Evolutionary conservation across 164 flowering plant genomes (phyloP).

Genomic region (Nymphaea thermarum): DNA sequence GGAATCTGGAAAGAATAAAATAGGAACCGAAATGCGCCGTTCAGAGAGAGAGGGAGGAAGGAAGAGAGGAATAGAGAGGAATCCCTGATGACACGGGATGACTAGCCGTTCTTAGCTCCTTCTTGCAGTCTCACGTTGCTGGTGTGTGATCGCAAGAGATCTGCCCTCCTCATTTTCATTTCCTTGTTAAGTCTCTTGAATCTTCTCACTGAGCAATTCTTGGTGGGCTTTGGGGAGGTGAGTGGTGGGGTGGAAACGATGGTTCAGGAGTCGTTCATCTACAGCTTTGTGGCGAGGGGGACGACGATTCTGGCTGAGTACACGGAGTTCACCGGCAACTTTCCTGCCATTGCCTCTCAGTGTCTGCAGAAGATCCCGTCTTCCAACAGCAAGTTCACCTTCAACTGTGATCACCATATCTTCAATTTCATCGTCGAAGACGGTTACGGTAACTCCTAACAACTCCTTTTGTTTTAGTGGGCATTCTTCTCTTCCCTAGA

Average conservation of each 20-base stretch:
- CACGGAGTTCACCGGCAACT: slow-evolving; percentile 79
- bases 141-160: no score
- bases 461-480: neutral
- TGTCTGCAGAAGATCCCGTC: slow-evolving; percentile 68
- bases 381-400: slow-evolving; percentile 71
- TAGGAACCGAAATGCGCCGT: no score
- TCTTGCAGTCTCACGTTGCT: no score
- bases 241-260: slow-evolving; percentile 8
- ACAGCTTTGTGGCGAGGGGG: slow-evolving; percentile 84
- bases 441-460: slow-evolving; percentile 45
- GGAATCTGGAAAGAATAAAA: no score
- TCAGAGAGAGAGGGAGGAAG: no score
- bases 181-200: no score
- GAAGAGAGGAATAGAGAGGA: no score
- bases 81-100: no score
- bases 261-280: slow-evolving; percentile 69
- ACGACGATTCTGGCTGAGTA: slow-evolving; percentile 68
- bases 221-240: no score
- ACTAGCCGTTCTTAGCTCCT: no score
- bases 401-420: slow-evolving; percentile 68
- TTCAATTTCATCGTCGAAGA: slow-evolving; percentile 74
- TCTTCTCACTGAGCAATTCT: no score
- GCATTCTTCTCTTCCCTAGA: neutral
- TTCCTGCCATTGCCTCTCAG: slow-evolving; percentile 73
- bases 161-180: no score